These are phyloP conservation scores for Thalassiosira hispida DNA, from an alignment of 352 stramenopile genomes.

Conservation along the genomic window DNA sequence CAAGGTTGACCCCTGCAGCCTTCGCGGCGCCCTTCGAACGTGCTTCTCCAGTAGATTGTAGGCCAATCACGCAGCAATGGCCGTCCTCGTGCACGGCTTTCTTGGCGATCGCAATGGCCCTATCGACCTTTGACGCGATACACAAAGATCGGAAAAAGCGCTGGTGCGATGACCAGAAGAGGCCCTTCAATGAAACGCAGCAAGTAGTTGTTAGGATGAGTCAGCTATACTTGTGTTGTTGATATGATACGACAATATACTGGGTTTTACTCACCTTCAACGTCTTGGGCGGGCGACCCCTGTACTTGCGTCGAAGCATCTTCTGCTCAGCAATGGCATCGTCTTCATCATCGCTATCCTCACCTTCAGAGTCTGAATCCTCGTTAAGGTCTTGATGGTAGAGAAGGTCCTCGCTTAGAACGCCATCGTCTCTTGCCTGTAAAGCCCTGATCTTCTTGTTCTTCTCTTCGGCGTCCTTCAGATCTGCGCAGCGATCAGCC, in stretches of 20 bases:
- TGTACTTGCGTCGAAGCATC: conserved; percentile 41
- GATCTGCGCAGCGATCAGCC: conserved; percentile 26
- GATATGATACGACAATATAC: not conserved
- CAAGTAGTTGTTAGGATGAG: not conserved
- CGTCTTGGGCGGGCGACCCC: conserved; percentile 24
- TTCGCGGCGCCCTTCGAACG: conserved; percentile 58
- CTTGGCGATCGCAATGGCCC: conserved; percentile 54
- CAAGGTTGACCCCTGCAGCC: conserved; percentile 33
- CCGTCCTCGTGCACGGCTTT: conserved; percentile 64
- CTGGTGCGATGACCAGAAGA: conserved; percentile 81
- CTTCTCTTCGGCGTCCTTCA: conserved; percentile 11
- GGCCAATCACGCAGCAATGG: conserved; percentile 82
- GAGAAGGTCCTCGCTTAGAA: conserved; percentile 22
- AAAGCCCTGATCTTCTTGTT: conserved; percentile 35
- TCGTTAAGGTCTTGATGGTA: conserved; percentile 34
- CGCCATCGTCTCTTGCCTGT: not conserved
- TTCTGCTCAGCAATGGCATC: conserved; percentile 36
- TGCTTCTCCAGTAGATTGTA: conserved; percentile 84
- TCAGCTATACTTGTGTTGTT: not conserved
- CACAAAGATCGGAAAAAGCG: conserved; percentile 80
- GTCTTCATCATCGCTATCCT: conserved; percentile 33
- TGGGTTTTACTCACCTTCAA: conserved; percentile 26
- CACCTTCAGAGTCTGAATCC: conserved; percentile 43
- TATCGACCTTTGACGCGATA: conserved; percentile 74
- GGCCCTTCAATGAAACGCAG: conserved; percentile 13